Conservation (phyloP, 1,284 basidiomycete genomes). For the Apiotrichum gracile region DNA sequence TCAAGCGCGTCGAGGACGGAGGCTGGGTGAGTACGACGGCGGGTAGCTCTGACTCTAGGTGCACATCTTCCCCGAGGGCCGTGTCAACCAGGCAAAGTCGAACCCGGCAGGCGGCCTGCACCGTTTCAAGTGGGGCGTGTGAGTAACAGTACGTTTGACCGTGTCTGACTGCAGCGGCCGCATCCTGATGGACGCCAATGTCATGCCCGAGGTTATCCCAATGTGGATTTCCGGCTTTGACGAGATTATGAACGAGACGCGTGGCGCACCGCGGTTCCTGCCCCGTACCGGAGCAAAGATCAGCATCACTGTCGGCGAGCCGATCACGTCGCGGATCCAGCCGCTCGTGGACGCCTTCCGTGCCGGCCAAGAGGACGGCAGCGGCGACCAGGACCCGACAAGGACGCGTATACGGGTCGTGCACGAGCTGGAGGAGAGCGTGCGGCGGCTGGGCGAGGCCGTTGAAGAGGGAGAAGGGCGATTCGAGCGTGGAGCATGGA, state of each 20-base stretch:
- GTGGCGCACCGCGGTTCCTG: slow-evolving; percentile 46
- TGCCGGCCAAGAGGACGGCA: slow-evolving; percentile 8
- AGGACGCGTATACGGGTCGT: slow-evolving; percentile 31
- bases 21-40: slow-evolving; percentile 82
- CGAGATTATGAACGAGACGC: slow-evolving; percentile 78
- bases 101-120: slow-evolving; percentile 58
- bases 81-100: slow-evolving; percentile 68
- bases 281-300: slow-evolving; percentile 38
- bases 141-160: slow-evolving; percentile 44
- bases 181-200: slow-evolving; percentile 70
- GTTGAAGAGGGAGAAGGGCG: slow-evolving; percentile 44
- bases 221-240: slow-evolving; percentile 93
- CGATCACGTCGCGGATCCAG: slow-evolving; percentile 34
- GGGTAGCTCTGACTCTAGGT: slow-evolving; percentile 52
- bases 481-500: slow-evolving; percentile 37
- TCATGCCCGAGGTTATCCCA: slow-evolving; percentile 77
- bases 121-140: slow-evolving; percentile 96
- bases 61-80: slow-evolving; percentile 91
- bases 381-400: slow-evolving; percentile 10
- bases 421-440: slow-evolving; percentile 30
- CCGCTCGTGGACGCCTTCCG: slow-evolving; percentile 39
- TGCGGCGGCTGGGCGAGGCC: slow-evolving; percentile 32
- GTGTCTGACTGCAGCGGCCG: slow-evolving; percentile 56
- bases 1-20: slow-evolving; percentile 70
- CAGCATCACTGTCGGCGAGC: slow-evolving; percentile 41